Evolutionary conservation across 2,329 filamentous ascomycete genomes (phyloP).

Genomic region (Tolypocladium guangdongense): DNA sequence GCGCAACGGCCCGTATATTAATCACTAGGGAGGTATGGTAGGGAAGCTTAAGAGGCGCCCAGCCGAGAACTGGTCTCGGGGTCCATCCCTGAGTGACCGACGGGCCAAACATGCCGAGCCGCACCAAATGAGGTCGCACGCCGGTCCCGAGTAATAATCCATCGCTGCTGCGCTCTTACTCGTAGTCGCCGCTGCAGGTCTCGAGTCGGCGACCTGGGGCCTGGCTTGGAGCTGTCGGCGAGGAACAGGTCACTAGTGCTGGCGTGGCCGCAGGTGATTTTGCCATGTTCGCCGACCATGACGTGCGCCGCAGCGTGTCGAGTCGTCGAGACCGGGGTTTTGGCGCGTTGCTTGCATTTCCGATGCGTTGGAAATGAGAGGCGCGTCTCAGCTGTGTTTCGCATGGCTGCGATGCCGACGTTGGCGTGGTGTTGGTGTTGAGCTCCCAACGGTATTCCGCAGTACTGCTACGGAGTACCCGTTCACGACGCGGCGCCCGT

Average conservation of each 20-base stretch:
- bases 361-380: not conserved
- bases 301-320: not conserved
- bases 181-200: not conserved
- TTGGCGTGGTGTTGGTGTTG: not conserved
- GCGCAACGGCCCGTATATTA: not conserved
- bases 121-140: not conserved
- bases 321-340: too few relatives aligned
- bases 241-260: not conserved
- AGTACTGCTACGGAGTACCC: not conserved
- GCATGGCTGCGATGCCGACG: not conserved
- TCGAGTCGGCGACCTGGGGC: not conserved
- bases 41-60: not conserved
- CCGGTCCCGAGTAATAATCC: not conserved
- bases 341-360: not conserved
- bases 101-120: not conserved
- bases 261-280: not conserved
- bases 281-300: conserved; percentile 2
- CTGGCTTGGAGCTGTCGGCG: not conserved
- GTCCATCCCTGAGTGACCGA: not conserved
- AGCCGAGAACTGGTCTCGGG: not conserved
- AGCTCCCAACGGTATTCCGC: not conserved
- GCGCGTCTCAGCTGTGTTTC: not conserved
- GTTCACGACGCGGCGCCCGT: too few relatives aligned
- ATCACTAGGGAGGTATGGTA: not conserved
- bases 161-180: not conserved